Conservation (phyloP, 495 filamentous ascomycete genomes). For the Lophiotrema nucula region DNA sequence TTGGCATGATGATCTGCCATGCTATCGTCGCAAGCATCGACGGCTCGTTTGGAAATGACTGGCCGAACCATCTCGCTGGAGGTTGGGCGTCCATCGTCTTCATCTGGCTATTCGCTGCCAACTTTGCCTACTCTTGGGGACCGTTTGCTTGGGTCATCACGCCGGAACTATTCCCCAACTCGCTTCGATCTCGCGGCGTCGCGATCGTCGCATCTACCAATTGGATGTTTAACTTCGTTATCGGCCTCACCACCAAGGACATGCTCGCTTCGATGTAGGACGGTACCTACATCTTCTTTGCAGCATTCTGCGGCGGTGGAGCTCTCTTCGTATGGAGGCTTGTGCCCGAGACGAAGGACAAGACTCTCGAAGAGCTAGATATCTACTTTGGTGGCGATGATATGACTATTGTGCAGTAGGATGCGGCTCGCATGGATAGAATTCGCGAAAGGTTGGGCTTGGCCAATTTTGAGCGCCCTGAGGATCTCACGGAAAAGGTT, state of each 20-base stretch:
- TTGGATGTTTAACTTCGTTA: slow-evolving; percentile 62
- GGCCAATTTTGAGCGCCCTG: background rate
- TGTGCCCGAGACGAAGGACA: slow-evolving; percentile 38
- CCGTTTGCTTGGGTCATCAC: slow-evolving; percentile 44
- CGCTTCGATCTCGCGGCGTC: slow-evolving; percentile 49
- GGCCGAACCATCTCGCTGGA: slow-evolving; percentile 46
- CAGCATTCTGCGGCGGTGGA: slow-evolving; percentile 62
- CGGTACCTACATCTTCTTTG: slow-evolving; percentile 78
- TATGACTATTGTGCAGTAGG: background rate
- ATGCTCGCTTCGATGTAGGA: slow-evolving; percentile 68
- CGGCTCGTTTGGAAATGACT: slow-evolving; percentile 38
- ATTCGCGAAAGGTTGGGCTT: background rate
- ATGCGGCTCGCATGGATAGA: background rate
- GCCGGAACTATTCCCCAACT: slow-evolving; percentile 49
- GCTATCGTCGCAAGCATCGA: slow-evolving; percentile 47
- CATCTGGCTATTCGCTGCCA: slow-evolving; percentile 51
- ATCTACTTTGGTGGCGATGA: slow-evolving; percentile 49
- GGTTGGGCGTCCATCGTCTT: slow-evolving; percentile 54
- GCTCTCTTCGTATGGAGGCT: slow-evolving; percentile 56
- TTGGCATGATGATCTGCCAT: slow-evolving; percentile 53
- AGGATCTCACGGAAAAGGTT: too few relatives aligned
- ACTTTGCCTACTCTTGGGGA: slow-evolving; percentile 49
- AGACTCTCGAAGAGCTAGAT: slow-evolving; percentile 39
- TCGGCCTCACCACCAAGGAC: slow-evolving; percentile 67
- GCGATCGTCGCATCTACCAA: slow-evolving; percentile 24